phyloP scores from a whole-genome alignment of 208 protist genomes.

The Crithidia acanthocephali region DNA sequence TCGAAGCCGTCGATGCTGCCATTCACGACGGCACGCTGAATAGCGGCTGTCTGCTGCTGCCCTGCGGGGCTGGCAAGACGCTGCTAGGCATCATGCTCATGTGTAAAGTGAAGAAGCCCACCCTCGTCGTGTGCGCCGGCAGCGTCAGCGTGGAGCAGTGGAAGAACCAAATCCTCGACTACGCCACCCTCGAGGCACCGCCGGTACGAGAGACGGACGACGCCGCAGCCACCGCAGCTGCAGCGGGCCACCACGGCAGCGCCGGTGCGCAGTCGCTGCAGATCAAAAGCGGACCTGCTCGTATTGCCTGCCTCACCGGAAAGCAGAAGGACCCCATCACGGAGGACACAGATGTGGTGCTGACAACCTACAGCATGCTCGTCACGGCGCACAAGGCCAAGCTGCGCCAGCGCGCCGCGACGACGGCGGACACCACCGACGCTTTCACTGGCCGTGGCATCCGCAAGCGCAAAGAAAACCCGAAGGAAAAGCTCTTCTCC shows the following conservation, averaged over 20 bases:
- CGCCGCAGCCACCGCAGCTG: too few species aligned
- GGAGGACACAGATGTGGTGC: constrained; percentile 92
- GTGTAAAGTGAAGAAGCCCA: constrained; percentile 95
- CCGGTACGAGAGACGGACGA: not conserved
- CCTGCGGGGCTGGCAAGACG: constrained; percentile 99
- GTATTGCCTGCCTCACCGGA: constrained; percentile 93
- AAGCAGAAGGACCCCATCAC: constrained; percentile 92
- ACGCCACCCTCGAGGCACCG: constrained; percentile 69
- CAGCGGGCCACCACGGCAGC: too few species aligned
- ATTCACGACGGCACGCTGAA: constrained; percentile 58
- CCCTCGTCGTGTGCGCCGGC: constrained; percentile 95
- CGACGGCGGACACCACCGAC: constrained; percentile 7
- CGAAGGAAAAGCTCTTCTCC: constrained; percentile 80
- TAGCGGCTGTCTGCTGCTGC: constrained; percentile 98
- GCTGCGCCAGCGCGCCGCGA: constrained; percentile 36
- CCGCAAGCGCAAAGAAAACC: constrained; percentile 61
- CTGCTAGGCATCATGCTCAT: constrained; percentile 98
- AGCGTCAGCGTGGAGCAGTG: constrained; percentile 98
- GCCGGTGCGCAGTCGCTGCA: constrained; percentile 2
- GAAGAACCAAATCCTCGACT: constrained; percentile 95
- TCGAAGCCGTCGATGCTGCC: constrained; percentile 81
- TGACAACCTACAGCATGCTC: constrained; percentile 99
- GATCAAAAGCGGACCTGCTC: constrained; percentile 49
- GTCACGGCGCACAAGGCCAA: constrained; percentile 74
- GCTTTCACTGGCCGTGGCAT: constrained; percentile 29